phyloP scores from a whole-genome alignment of 192 early-diverging fungal species.

The Podochytrium sp. region DNA sequence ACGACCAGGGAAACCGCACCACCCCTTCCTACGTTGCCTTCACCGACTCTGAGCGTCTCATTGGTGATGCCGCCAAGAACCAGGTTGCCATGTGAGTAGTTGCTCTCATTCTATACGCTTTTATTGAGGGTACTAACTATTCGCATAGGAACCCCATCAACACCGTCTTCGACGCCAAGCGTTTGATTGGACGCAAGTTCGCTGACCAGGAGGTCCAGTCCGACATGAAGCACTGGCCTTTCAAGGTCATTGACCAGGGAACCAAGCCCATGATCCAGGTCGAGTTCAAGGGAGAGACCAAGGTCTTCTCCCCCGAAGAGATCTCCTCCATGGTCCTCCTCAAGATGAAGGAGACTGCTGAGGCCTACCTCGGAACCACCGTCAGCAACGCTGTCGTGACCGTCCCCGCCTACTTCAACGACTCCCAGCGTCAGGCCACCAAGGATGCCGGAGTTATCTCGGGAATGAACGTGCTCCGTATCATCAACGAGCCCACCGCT shows the following conservation, averaged over 20 bases:
- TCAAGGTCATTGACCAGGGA: conserved; percentile 90
- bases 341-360: conserved; percentile 99
- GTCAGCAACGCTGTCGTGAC: conserved; percentile 95
- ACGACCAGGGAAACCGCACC: conserved; percentile 99
- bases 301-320: conserved; percentile 95
- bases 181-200: conserved; percentile 96
- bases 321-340: conserved; percentile 96
- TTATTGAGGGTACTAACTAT: not conserved
- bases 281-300: conserved; percentile 96
- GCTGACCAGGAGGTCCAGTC: conserved; percentile 91
- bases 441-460: conserved; percentile 98
- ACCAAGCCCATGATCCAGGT: conserved; percentile 88
- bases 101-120: not conserved
- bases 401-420: conserved; percentile 98
- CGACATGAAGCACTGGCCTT: conserved; percentile 99
- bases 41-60: conserved; percentile 96
- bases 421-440: conserved; percentile 99
- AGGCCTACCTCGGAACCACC: conserved; percentile 79
- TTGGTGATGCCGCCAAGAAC: conserved; percentile 99
- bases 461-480: conserved; percentile 97
- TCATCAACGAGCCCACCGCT: conserved; percentile 99
- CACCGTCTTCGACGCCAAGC: conserved; percentile 99
- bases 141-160: conserved; percentile 70
- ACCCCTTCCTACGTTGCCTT: conserved; percentile 97
- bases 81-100: conserved; percentile 81